Percentiles rank a stretch among this genome's conserved stretches.
Evolutionary conservation across 352 stramenopile species (phyloP).

Genomic region (Phytophthora litchii): DNA sequence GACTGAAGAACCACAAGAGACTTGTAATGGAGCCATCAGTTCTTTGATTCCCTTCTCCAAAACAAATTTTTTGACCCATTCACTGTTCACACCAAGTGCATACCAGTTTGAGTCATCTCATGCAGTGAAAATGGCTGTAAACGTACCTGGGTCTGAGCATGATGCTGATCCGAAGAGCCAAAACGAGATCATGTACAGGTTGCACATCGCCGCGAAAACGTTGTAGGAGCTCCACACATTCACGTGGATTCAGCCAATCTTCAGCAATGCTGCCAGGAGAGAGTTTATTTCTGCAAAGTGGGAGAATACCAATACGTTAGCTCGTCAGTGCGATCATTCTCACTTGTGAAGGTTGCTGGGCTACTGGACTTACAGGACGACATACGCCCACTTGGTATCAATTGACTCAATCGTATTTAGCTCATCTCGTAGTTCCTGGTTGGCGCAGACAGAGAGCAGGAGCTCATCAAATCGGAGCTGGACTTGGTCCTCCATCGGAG

Average conservation of each 20-base stretch:
- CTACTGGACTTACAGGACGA: slow-evolving; percentile 56
- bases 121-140: neutral
- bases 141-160: slow-evolving; percentile 53
- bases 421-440: slow-evolving; percentile 42
- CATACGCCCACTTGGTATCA: slow-evolving; percentile 75
- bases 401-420: slow-evolving; percentile 48
- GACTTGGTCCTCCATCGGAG: slow-evolving; percentile 44
- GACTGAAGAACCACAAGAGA: slow-evolving; percentile 21
- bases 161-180: slow-evolving; percentile 69
- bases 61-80: slow-evolving; percentile 66
- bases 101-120: slow-evolving; percentile 2
- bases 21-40: slow-evolving; percentile 45
- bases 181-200: slow-evolving; percentile 54
- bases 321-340: neutral
- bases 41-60: slow-evolving; percentile 46
- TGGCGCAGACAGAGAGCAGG: slow-evolving; percentile 33
- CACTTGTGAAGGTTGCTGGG: neutral
- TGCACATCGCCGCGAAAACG: slow-evolving; percentile 43
- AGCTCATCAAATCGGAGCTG: slow-evolving; percentile 54
- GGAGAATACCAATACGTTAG: slow-evolving; percentile 1
- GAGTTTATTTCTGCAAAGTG: slow-evolving; percentile 47
- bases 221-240: slow-evolving; percentile 57
- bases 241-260: slow-evolving; percentile 54
- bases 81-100: slow-evolving; percentile 22
- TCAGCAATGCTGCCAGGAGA: slow-evolving; percentile 35